Evolutionary conservation across 2,329 filamentous ascomycete species (phyloP), one percentile per base, ranked within the genome.

Genomic region (Verticillium albo-atrum): DNA sequence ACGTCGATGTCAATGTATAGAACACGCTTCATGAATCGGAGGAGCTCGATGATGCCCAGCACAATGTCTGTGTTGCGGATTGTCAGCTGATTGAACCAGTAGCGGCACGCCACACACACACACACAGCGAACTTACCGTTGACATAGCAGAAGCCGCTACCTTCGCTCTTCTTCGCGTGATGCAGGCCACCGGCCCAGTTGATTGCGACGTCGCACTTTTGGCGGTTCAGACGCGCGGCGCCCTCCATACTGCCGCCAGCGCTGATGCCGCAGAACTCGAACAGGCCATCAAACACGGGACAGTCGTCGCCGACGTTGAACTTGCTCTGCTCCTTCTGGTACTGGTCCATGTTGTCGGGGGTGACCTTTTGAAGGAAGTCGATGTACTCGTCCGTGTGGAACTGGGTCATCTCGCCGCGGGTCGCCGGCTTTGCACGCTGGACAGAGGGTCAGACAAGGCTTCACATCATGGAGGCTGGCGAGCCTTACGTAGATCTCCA

Each of bases 141-240:
- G 67, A 98, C 91, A 74, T 99, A 99, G 80, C 95, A 99, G 79
- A 99, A 99, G 35, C 95, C 95, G 68, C 89, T 94, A 61, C 95
- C 95, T 77, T 97, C 92, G 65, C 90, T 90, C 77, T 98, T 98
- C 76, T 98, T 97, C 51, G 95, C 95, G 74, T 99, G 95, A 74
- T 99, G 95, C 54, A 99, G 85, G 27, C 95, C 95, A 56, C 95
- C 95, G 52, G 93, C 95, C 95, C 95, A 99, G 75, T 98, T 98
- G 74, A 99, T 91, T 23, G 95, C 95, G 68, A 99, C 97, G 73
- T 98, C 92, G 71, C 92, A 95, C 75, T 97, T 95, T 64, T 91
- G 85, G 64, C 93, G 90, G 70, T 94, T 92, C 23, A 99, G 83
- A 63, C 95, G 90, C 34, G 91, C 90, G 3, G 95, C 94, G 17